Base-by-base conservation (phyloP, 1,284 basidiomycete species). In the Moniliella sp. region DNA sequence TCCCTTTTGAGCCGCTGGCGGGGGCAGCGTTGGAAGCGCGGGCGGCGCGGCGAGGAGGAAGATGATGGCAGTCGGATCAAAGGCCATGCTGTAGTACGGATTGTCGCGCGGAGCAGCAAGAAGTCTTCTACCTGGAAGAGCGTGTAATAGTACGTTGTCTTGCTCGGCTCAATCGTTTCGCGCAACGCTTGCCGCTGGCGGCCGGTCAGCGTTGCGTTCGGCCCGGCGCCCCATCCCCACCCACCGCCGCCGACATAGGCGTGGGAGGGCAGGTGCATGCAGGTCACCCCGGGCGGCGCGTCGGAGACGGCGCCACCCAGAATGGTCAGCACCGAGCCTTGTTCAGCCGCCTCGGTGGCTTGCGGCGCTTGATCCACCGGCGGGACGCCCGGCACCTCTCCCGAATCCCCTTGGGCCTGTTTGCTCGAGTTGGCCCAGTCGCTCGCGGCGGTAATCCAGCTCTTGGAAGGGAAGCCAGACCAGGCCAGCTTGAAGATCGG, bases 401-500 rank as follows among this genome's bases (percentile, higher is more conserved):
- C n/a, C n/a, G n/a, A n/a, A n/a, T n/a, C n/a, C n/a, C n/a, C n/a
- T n/a, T n/a, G n/a, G n/a, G n/a, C n/a, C n/a, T n/a, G n/a, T n/a
- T n/a, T 23, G 7, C 21, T 7, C 15, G 30, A 26, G 9, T 33
- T 34, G 3, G 33, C 39, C 12, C 31, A 37, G 25, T 46, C 36
- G 28, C 42, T 39, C 1, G 47, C 47, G 35, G 39, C 36, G 14
- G 42, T 37, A 13, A 45, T 40, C 54, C 54, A 57, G 19, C 42
- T 33, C 30, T 48, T 43, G 15, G 40, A 42, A 1, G 51, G 45
- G 18, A 57, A 57, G 15, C 40, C 47, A 14, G 61, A 54, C 84
- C 84, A 91, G 0, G 75, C 65, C 4, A 91, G 66, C 58, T 81
- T 83, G 68, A 80, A 86, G 27, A 93, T 74, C 1, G 83, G 80